A percentile compares a stretch with the other conserved stretches of the same genome.
Conservation (phyloP, 2,329 filamentous ascomycete genomes). For the Aspergillus fijiensis region DNA sequence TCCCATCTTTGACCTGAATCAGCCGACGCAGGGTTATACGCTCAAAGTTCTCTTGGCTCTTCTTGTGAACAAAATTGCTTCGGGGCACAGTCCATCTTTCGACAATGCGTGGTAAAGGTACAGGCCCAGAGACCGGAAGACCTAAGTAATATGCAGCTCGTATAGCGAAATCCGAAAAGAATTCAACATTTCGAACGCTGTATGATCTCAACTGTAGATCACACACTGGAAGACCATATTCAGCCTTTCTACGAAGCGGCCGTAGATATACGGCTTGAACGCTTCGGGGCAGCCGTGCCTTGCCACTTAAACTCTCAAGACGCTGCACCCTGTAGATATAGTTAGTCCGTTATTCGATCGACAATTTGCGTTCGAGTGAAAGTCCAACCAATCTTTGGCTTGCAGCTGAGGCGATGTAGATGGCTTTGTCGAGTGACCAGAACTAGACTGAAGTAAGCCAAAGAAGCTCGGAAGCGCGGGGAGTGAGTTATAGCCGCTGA, state of each 20-base stretch:
- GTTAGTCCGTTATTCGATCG: slow-evolving; percentile 2
- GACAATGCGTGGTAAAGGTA: slow-evolving; percentile 79
- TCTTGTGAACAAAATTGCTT: slow-evolving; percentile 92
- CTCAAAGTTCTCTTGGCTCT: slow-evolving; percentile 97
- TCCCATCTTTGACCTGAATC: slow-evolving; percentile 89
- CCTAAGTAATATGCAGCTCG: slow-evolving; percentile 92
- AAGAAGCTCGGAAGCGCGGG: not conserved
- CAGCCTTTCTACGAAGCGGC: slow-evolving; percentile 72
- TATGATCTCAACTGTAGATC: slow-evolving; percentile 93
- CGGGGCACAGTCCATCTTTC: slow-evolving; percentile 94
- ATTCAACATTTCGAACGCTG: slow-evolving; percentile 83
- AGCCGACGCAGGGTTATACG: slow-evolving; percentile 79
- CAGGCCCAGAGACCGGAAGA: slow-evolving; percentile 79
- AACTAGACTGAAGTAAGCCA: not conserved
- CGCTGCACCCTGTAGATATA: slow-evolving; percentile 35
- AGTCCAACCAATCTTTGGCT: slow-evolving; percentile 12
- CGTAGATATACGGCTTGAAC: slow-evolving; percentile 84
- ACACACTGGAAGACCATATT: slow-evolving; percentile 79
- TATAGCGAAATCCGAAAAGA: slow-evolving; percentile 91
- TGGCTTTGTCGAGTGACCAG: not conserved
- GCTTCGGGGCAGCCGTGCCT: slow-evolving; percentile 67
- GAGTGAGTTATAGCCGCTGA: not conserved
- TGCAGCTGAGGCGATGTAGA: not conserved
- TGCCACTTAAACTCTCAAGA: slow-evolving; percentile 32
- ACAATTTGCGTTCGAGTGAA: not conserved